Evolutionary conservation across 176 grass and related monocot genomes (phyloP).

Genomic region (Phyllostachys edulis): DNA sequence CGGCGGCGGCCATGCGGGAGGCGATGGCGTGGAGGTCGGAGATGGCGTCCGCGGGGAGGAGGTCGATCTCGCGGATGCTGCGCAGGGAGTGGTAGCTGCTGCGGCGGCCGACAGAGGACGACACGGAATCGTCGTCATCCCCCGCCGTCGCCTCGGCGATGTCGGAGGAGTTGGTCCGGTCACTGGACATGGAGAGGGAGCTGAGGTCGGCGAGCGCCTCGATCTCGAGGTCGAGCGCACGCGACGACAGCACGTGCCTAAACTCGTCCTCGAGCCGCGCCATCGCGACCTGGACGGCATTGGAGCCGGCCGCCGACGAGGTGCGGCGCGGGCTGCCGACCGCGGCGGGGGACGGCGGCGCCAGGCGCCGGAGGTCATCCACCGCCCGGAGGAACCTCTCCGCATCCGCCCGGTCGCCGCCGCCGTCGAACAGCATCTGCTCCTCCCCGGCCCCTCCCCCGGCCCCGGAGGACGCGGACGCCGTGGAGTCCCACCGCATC

Average conservation of each 20-base stretch:
- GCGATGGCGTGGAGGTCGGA: constrained; percentile 67
- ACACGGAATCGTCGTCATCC: constrained; percentile 12
- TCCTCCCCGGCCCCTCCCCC: constrained; percentile 36
- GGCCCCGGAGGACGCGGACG: constrained; percentile 31
- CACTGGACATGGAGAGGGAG: constrained; percentile 42
- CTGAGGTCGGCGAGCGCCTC: constrained; percentile 51
- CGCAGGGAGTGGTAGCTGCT: constrained; percentile 61
- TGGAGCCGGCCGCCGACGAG: constrained; percentile 4
- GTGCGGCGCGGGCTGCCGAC: constrained; percentile 37
- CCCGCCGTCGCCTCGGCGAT: not conserved
- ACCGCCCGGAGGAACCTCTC: constrained; percentile 64
- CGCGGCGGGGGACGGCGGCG: constrained; percentile 15
- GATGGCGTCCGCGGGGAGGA: constrained; percentile 72
- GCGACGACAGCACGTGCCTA: constrained; percentile 51
- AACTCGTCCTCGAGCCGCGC: constrained; percentile 81
- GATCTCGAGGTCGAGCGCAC: constrained; percentile 57
- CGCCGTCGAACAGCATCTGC: constrained; percentile 49
- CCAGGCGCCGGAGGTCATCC: constrained; percentile 57
- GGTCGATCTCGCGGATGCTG: constrained; percentile 91
- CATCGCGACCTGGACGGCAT: constrained; percentile 62
- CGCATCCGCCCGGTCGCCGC: constrained; percentile 43
- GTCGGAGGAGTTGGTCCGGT: constrained; percentile 26
- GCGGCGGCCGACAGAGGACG: constrained; percentile 45
- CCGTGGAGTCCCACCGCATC: constrained; percentile 61
- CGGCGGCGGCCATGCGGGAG: constrained; percentile 59